Percentiles rank a stretch among this genome's conserved stretches.
Evolutionary conservation across 257 asterid species (phyloP).

Genomic region (Przewalskia tangutica): DNA sequence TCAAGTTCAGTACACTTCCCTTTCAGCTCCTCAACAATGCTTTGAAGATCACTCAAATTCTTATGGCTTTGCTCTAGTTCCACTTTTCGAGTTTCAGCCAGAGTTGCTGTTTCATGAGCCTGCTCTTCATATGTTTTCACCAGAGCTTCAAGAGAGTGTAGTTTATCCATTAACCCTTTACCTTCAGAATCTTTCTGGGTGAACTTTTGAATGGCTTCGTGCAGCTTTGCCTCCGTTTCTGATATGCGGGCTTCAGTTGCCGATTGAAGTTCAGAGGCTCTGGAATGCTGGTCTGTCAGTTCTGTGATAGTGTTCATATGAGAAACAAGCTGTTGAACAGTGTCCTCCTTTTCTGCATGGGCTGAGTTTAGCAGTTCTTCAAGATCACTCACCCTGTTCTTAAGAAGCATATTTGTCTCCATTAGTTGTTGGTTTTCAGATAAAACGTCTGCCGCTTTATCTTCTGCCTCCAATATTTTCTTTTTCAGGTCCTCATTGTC

Average conservation of each 20-base stretch:
- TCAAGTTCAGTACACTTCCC: slow-evolving; percentile 28
- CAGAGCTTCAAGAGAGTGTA: slow-evolving; percentile 44
- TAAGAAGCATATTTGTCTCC: slow-evolving; percentile 40
- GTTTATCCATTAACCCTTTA: slow-evolving; percentile 46
- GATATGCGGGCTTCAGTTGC: slow-evolving; percentile 49
- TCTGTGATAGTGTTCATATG: slow-evolving; percentile 51
- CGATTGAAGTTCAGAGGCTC: slow-evolving; percentile 47
- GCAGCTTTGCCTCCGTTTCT: slow-evolving; percentile 49
- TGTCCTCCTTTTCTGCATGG: slow-evolving; percentile 41
- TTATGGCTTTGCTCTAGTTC: slow-evolving; percentile 40
- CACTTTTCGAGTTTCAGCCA: slow-evolving; percentile 35
- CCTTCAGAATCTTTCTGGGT: slow-evolving; percentile 56
- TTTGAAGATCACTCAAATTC: slow-evolving; percentile 41
- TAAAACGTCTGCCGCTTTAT: slow-evolving; percentile 27
- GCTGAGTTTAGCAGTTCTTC: slow-evolving; percentile 35
- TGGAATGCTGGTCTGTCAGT: slow-evolving; percentile 48
- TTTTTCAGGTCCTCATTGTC: slow-evolving; percentile 39
- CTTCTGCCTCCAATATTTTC: slow-evolving; percentile 49
- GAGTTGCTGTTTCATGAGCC: slow-evolving; percentile 38
- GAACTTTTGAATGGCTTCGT: slow-evolving; percentile 45
- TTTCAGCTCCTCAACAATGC: slow-evolving; percentile 31
- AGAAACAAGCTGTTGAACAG: slow-evolving; percentile 40
- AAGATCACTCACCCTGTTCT: slow-evolving; percentile 39
- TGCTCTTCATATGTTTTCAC: slow-evolving; percentile 38
- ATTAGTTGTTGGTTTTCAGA: slow-evolving; percentile 48